Evolutionary conservation across 805 yeast genomes (phyloP).

Genomic region (Yamadazyma philogaea): DNA sequence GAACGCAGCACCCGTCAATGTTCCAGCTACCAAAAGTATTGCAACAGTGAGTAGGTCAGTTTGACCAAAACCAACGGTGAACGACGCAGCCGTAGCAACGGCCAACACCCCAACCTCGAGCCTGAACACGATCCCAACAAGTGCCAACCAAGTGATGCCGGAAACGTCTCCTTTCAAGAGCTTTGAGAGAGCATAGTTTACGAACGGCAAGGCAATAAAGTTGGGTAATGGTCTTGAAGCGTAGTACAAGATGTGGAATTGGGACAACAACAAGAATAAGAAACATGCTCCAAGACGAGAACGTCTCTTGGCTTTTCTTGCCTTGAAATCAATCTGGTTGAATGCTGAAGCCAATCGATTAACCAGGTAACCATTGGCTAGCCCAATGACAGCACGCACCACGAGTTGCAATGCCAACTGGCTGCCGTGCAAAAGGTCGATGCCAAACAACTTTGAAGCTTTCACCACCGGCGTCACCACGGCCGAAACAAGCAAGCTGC

Average conservation of each 20-base stretch:
- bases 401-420: conserved; percentile 52
- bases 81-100: conserved; percentile 44
- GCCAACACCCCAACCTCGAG: conserved; percentile 63
- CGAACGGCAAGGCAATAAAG: conserved; percentile 74
- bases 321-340: conserved; percentile 21
- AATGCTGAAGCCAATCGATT: conserved; percentile 45
- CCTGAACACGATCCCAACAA: conserved; percentile 67
- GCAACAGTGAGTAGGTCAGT: conserved; percentile 37
- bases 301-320: conserved; percentile 15
- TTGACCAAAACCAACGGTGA: conserved; percentile 46
- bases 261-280: conserved; percentile 54
- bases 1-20: conserved; percentile 45
- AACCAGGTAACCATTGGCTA: conserved; percentile 54
- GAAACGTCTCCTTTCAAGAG: conserved; percentile 48
- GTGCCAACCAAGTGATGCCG: conserved; percentile 53
- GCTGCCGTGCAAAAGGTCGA: conserved; percentile 14
- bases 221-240: conserved; percentile 88
- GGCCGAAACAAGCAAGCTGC: conserved; percentile 54
- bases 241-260: conserved; percentile 79
- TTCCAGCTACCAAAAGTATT: conserved; percentile 48
- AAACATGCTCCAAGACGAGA: conserved; percentile 53
- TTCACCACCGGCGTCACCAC: conserved; percentile 37
- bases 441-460: conserved; percentile 18
- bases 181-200: conserved; percentile 52
- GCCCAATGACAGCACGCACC: conserved; percentile 60